Conservation (phyloP, 495 filamentous ascomycete species). For the Sabuloglossum arenarium region DNA sequence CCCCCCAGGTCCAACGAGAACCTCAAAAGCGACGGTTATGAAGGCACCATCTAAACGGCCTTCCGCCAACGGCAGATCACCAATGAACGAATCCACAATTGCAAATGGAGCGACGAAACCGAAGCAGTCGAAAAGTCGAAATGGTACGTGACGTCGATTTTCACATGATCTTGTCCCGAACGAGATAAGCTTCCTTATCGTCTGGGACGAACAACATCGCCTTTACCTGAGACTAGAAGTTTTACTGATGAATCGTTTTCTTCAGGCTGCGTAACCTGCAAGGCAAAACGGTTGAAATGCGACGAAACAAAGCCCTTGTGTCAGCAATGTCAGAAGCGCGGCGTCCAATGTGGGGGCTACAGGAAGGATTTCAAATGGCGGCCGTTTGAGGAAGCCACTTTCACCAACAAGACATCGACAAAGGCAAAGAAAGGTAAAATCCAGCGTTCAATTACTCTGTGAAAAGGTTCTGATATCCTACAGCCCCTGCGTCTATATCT, state of each 20-base stretch:
- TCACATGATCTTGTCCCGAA: not conserved
- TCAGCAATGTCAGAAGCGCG: slow-evolving; percentile 49
- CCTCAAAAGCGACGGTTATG: slow-evolving; percentile 17
- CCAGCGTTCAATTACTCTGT: not conserved
- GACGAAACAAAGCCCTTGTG: slow-evolving; percentile 62
- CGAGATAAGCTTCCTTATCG: slow-evolving; percentile 2
- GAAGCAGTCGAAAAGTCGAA: slow-evolving; percentile 69
- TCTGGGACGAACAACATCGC: too few relatives aligned
- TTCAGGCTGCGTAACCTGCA: slow-evolving; percentile 62
- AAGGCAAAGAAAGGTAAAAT: slow-evolving; percentile 29
- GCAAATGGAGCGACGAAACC: slow-evolving; percentile 26
- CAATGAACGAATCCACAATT: slow-evolving; percentile 5
- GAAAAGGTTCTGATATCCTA: not conserved
- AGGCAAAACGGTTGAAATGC: slow-evolving; percentile 63
- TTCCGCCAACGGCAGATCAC: slow-evolving; percentile 11
- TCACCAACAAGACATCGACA: slow-evolving; percentile 26
- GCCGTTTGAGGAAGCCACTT: slow-evolving; percentile 46
- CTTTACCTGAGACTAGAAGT: not conserved
- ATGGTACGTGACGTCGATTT: slow-evolving; percentile 32
- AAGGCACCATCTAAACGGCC: slow-evolving; percentile 15
- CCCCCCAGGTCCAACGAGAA: slow-evolving; percentile 15
- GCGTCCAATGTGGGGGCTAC: slow-evolving; percentile 55
- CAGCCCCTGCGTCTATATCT: not conserved
- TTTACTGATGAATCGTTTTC: not conserved
- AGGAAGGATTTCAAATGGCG: slow-evolving; percentile 76